phyloP scores from a whole-genome alignment of 2,329 filamentous ascomycete species.

The Beauveria australis region DNA sequence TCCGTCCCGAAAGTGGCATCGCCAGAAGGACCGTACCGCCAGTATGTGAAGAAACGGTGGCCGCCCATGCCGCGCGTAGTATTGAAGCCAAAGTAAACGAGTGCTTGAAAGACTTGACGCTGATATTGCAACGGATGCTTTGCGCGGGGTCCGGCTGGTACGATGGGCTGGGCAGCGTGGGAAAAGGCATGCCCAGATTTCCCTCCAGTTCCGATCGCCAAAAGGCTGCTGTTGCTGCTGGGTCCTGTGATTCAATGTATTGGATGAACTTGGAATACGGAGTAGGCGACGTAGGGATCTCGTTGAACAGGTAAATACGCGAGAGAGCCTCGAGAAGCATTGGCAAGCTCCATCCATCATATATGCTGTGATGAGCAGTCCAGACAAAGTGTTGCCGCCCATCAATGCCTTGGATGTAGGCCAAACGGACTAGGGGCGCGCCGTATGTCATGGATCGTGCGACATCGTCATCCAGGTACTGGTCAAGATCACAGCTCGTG shows the following conservation, averaged over 20 bases:
- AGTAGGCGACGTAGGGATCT: not conserved
- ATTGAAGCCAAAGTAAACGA: slow-evolving; percentile 10
- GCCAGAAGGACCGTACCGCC: slow-evolving; percentile 22
- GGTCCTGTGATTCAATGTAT: not conserved
- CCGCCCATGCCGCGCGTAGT: slow-evolving; percentile 18
- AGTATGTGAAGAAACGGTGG: slow-evolving; percentile 29
- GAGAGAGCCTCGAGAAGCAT: not conserved
- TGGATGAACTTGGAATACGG: not conserved
- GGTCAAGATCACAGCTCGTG: not conserved
- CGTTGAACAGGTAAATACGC: not conserved
- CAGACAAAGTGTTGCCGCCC: slow-evolving; percentile 1
- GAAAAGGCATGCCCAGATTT: not conserved
- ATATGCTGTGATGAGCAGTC: not conserved
- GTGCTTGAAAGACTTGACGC: not conserved
- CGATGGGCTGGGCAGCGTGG: not conserved
- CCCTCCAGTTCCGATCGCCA: not conserved
- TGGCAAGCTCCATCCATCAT: not conserved
- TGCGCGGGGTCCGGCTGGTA: not conserved
- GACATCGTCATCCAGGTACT: not conserved
- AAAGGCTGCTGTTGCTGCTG: not conserved
- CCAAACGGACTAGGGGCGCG: not conserved
- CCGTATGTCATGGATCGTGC: not conserved
- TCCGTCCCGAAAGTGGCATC: slow-evolving; percentile 18
- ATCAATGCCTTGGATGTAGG: slow-evolving; percentile 8
- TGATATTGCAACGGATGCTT: not conserved